phyloP scores from a whole-genome alignment of 2,329 filamentous ascomycete species.

The Aspergillus tanneri region DNA sequence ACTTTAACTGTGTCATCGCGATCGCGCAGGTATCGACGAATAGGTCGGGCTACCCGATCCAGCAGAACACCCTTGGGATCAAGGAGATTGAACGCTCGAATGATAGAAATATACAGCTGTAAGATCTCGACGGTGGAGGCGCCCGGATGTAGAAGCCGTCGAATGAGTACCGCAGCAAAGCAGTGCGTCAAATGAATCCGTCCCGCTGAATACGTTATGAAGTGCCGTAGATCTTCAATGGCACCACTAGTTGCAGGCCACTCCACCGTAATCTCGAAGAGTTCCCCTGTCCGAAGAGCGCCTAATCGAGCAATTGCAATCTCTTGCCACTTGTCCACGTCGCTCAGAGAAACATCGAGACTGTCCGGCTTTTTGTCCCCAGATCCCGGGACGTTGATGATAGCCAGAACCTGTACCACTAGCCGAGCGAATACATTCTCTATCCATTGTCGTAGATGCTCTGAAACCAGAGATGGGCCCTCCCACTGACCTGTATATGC shows the following conservation, averaged over 20 bases:
- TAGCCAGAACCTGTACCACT: constrained; percentile 50
- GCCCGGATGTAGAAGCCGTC: constrained; percentile 60
- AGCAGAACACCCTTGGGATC: constrained; percentile 66
- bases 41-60: constrained; percentile 64
- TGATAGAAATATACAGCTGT: constrained; percentile 67
- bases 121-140: constrained; percentile 66
- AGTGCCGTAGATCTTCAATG: constrained; percentile 61
- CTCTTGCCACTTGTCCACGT: constrained; percentile 56
- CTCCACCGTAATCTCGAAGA: constrained; percentile 63
- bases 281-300: constrained; percentile 53
- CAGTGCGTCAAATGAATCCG: constrained; percentile 56
- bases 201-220: constrained; percentile 53
- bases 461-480: constrained; percentile 47
- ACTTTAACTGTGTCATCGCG: constrained; percentile 66
- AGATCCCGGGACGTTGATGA: constrained; percentile 32
- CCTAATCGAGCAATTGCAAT: constrained; percentile 57
- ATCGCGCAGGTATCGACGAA: constrained; percentile 62
- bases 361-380: constrained; percentile 23
- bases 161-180: constrained; percentile 55
- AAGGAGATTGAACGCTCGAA: constrained; percentile 61
- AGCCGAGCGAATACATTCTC: constrained; percentile 55
- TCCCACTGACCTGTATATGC: constrained; percentile 60
- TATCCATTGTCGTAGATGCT: constrained; percentile 57
- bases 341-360: constrained; percentile 38
- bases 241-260: constrained; percentile 61